Evolutionary conservation across 1,284 basidiomycete species (phyloP).

Genomic region (Agaricales sp.): DNA sequence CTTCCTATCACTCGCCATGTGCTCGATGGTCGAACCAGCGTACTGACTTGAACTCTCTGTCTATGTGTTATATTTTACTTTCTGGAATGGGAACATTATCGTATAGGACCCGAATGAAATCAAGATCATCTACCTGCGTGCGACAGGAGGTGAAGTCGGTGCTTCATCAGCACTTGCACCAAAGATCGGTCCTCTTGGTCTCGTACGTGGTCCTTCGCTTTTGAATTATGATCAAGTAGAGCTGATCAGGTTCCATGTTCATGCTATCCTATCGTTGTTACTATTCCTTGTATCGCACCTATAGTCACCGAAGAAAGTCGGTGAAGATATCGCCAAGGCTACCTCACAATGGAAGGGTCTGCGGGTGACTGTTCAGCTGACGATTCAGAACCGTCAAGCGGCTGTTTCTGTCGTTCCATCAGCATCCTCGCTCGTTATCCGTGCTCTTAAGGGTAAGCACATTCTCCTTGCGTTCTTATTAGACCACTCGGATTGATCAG

Average conservation of each 20-base stretch:
- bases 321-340: constrained; percentile 99
- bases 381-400: constrained; percentile 99
- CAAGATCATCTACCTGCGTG: constrained; percentile 99
- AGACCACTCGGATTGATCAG: too few relatives aligned
- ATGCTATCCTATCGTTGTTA: constrained; percentile 6
- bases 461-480: not conserved
- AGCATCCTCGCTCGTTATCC: constrained; percentile 96
- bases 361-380: constrained; percentile 97
- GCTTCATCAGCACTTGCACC: constrained; percentile 97
- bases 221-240: not conserved
- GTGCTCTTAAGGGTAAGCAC: constrained; percentile 85
- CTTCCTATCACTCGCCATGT: not conserved
- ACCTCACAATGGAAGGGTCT: constrained; percentile 99
- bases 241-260: constrained; percentile 3
- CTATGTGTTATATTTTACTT: not conserved
- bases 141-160: constrained; percentile 99
- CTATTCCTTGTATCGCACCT: constrained; percentile 6
- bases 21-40: constrained; percentile 11
- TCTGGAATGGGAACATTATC: constrained; percentile 1
- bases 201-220: constrained; percentile 50
- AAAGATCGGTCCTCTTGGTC: constrained; percentile 99
- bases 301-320: constrained; percentile 99
- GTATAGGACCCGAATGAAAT: constrained; percentile 83
- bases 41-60: not conserved
- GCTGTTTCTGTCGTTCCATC: constrained; percentile 95